These are phyloP conservation scores for Forsythia viridissima DNA, from an alignment of 257 asterid genomes.

Conservation along the genomic window DNA sequence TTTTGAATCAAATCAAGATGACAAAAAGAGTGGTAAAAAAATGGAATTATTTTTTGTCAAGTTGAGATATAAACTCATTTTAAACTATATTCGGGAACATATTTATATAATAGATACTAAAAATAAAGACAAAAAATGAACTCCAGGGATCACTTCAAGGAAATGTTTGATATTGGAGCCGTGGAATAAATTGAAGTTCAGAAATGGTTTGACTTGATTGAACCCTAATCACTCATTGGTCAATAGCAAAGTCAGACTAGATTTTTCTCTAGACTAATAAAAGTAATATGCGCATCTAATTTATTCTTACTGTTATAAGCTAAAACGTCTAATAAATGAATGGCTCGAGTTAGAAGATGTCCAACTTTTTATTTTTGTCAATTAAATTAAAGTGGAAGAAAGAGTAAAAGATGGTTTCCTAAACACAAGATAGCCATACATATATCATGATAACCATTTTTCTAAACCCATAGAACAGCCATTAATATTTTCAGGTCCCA, in stretches of 20 bases:
- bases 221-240: not conserved
- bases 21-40: not conserved
- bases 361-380: not conserved
- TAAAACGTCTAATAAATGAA: not conserved
- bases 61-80: not conserved
- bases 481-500: not conserved
- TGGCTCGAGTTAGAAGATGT: not conserved
- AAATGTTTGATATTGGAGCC: not conserved
- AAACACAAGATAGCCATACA: too few species aligned
- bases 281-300: not conserved
- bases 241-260: not conserved
- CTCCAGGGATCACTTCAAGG: not conserved
- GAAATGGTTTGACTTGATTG: not conserved
- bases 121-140: not conserved
- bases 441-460: not conserved
- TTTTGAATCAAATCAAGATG: not conserved
- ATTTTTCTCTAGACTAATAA: not conserved
- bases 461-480: not conserved
- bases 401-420: not conserved
- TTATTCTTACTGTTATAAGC: not conserved
- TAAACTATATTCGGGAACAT: not conserved
- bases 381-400: not conserved
- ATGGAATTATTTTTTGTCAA: not conserved
- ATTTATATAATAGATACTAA: not conserved
- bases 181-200: not conserved